Conservation (phyloP, 2,329 filamentous ascomycete genomes). For the Fusarium irregulare region DNA sequence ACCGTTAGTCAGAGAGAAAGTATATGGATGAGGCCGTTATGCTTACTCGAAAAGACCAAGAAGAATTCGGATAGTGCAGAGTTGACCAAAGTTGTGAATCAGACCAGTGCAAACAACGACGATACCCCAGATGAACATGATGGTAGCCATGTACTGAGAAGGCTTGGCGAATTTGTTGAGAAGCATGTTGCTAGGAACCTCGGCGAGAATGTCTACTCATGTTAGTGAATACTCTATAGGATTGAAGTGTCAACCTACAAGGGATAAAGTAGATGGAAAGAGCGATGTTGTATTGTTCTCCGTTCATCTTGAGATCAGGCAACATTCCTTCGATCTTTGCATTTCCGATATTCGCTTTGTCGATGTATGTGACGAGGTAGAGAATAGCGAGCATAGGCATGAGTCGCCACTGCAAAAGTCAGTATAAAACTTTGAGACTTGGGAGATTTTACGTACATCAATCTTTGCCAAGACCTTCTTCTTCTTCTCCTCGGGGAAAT, state of each 20-base stretch:
- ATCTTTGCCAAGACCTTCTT: constrained; percentile 40
- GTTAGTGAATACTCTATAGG: not conserved
- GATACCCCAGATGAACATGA: constrained; percentile 34
- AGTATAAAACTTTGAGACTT: not conserved
- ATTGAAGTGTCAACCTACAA: not conserved
- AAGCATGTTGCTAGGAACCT: constrained; percentile 35
- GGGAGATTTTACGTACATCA: not conserved
- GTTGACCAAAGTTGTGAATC: constrained; percentile 28
- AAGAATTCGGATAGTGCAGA: constrained; percentile 21
- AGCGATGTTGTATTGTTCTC: constrained; percentile 34
- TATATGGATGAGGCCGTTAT: too few species aligned
- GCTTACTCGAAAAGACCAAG: constrained; percentile 27
- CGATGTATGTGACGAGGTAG: constrained; percentile 32
- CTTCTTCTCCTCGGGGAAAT: constrained; percentile 36
- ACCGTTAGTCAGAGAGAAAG: too few species aligned
- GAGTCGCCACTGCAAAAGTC: constrained; percentile 16
- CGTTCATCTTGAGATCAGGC: constrained; percentile 21
- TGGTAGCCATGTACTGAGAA: constrained; percentile 30
- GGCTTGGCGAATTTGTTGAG: constrained; percentile 32
- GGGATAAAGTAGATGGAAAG: constrained; percentile 35
- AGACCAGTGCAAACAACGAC: constrained; percentile 26
- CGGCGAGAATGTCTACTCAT: constrained; percentile 18
- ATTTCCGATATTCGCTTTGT: constrained; percentile 36
- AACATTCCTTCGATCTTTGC: constrained; percentile 36
- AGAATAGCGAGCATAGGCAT: constrained; percentile 33